Base-by-base conservation (phyloP, 805 yeast genomes). In the Starmerella davenportii region DNA sequence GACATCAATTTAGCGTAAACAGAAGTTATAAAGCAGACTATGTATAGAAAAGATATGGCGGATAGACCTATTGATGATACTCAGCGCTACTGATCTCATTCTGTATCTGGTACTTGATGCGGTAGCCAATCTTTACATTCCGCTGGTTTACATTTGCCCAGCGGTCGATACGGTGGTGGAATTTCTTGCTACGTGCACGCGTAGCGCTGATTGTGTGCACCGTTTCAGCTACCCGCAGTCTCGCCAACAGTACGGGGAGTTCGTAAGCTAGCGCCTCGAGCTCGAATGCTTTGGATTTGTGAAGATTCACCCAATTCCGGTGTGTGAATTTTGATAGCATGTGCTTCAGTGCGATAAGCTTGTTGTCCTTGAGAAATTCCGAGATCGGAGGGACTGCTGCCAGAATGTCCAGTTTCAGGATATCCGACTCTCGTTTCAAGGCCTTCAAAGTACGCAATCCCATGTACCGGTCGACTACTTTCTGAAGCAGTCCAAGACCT, bases 81-180 rank as follows among this genome's bases (percentile, higher is more conserved):
- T n/a, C n/a, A n/a, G n/a, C n/a, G n/a, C n/a, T n/a, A n/a, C n/a
- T n/a, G n/a, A n/a, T n/a, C n/a, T n/a, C n/a, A n/a, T n/a, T n/a
- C n/a, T n/a, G n/a, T n/a, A n/a, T n/a, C n/a, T n/a, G n/a, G n/a
- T n/a, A n/a, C n/a, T n/a, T n/a, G n/a, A n/a, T n/a, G n/a, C n/a
- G n/a, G n/a, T n/a, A n/a, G n/a, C n/a, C n/a, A n/a, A n/a, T n/a
- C 28, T 36, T 36, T 5, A 36, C 18, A n/a, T 36, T 36, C n/a
- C 29, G 32, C 34, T 36, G 38, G 25, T 28, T 28, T 14, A 15
- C 17, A 14, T 17, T 13, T 5, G 21, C 29, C 38, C 38, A 36
- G 13, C 8, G 11, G 23, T 13, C 13, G 7, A 28, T 28, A 15
- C 15, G 5, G 13, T 7, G 8, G 15, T 15, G 13, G 19, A 29